Evolutionary conservation across 306 rosid species (phyloP).

Genomic region (Delonix regia): DNA sequence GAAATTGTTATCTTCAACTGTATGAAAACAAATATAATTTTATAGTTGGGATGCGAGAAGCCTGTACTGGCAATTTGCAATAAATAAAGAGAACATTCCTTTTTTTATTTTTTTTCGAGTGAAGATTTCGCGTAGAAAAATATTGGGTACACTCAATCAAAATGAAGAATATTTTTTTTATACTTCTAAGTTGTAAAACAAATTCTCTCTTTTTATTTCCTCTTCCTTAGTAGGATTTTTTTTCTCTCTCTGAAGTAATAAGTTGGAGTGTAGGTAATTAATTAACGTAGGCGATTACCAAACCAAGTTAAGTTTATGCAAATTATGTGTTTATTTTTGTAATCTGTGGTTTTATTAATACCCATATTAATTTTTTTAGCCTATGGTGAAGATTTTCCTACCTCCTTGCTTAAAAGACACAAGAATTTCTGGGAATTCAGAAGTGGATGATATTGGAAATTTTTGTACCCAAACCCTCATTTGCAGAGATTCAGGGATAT

Average conservation of each 20-base stretch:
- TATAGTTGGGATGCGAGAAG: slow-evolving; percentile 21
- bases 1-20: slow-evolving; percentile 33
- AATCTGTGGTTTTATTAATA: too few species aligned
- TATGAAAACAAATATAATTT: slow-evolving; percentile 6
- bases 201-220: neutral
- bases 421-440: neutral
- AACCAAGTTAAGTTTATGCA: too few species aligned
- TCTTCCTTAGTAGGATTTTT: neutral
- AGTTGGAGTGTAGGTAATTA: too few species aligned
- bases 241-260: neutral
- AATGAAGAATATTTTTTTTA: neutral
- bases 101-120: slow-evolving; percentile 10
- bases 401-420: neutral
- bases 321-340: too few species aligned
- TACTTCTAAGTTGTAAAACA: neutral
- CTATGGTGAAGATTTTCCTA: neutral
- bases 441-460: neutral
- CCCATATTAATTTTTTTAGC: neutral
- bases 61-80: slow-evolving; percentile 29
- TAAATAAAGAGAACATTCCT: slow-evolving; percentile 18
- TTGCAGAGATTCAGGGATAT: neutral
- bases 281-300: too few species aligned
- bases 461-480: neutral
- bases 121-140: neutral
- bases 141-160: neutral